These are phyloP conservation scores for Phialophora chinensis DNA, from an alignment of 2,329 filamentous ascomycete genomes.

Conservation along the genomic window DNA sequence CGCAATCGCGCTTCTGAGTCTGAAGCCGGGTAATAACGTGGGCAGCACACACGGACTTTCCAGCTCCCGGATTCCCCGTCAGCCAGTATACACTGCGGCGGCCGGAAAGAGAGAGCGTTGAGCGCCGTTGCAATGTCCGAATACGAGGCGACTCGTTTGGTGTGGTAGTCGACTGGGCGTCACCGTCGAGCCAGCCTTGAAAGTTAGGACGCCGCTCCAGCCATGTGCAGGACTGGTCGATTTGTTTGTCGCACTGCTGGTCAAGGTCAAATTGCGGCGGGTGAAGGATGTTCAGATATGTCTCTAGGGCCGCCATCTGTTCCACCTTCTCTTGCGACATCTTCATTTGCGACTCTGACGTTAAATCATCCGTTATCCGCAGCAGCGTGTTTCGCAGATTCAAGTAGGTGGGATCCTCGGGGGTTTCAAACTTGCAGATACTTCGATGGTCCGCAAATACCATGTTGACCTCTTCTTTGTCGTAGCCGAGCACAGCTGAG, in stretches of 20 bases:
- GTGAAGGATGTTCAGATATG: not conserved
- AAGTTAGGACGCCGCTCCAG: not conserved
- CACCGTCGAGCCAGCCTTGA: conserved; percentile 2
- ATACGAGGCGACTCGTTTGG: not conserved
- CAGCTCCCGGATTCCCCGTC: conserved; percentile 7
- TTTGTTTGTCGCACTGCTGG: conserved; percentile 7
- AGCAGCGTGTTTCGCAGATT: conserved; percentile 44
- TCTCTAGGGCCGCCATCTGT: conserved; percentile 5
- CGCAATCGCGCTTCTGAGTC: not conserved
- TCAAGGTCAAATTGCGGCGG: conserved; percentile 11
- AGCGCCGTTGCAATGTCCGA: not conserved
- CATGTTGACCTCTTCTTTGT: conserved; percentile 41
- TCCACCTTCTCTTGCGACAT: conserved; percentile 3
- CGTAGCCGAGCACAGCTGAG: conserved; percentile 45
- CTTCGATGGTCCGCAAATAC: conserved; percentile 47
- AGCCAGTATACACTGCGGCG: conserved; percentile 5
- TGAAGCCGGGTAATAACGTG: conserved; percentile 14
- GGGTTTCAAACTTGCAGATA: conserved; percentile 47
- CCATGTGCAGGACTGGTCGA: conserved; percentile 7
- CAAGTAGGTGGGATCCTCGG: conserved; percentile 44
- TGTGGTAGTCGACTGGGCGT: not conserved
- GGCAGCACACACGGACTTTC: conserved; percentile 12
- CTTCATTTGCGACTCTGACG: not conserved
- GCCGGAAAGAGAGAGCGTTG: not conserved
- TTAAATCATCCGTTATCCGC: conserved; percentile 36